Conservation (phyloP, 2,329 filamentous ascomycete species). For the Fusarium concolor region DNA sequence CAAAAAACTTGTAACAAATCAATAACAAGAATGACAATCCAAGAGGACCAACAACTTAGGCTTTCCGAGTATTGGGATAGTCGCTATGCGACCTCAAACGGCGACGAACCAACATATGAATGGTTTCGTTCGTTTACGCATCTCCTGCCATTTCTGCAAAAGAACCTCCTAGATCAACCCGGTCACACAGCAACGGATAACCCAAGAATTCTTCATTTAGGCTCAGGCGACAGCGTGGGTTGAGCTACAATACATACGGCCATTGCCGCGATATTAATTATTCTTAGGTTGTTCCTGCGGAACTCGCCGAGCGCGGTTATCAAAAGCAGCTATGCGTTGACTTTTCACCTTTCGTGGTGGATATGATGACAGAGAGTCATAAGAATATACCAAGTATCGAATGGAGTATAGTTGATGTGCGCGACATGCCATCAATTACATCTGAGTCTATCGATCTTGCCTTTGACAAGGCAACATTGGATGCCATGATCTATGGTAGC, state of each 20-base stretch:
- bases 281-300: neutral
- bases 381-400: neutral
- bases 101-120: neutral
- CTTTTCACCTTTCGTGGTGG: neutral
- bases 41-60: neutral
- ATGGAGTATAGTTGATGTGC: neutral
- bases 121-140: neutral
- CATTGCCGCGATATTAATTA: accelerated
- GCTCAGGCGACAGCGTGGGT: neutral
- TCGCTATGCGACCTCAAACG: neutral
- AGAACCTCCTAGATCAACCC: neutral
- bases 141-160: neutral
- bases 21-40: neutral
- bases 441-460: neutral
- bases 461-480: neutral
- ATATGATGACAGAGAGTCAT: constrained; percentile 1
- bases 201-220: neutral
- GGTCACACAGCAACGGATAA: neutral
- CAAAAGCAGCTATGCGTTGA: neutral
- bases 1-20: neutral
- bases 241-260: accelerated
- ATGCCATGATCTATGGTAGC: constrained; percentile 9
- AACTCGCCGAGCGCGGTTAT: neutral
- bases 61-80: neutral
- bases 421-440: neutral